These are phyloP conservation scores for Dipodascus geniculatus DNA, from an alignment of 805 yeast genomes.

Conservation along the genomic window DNA sequence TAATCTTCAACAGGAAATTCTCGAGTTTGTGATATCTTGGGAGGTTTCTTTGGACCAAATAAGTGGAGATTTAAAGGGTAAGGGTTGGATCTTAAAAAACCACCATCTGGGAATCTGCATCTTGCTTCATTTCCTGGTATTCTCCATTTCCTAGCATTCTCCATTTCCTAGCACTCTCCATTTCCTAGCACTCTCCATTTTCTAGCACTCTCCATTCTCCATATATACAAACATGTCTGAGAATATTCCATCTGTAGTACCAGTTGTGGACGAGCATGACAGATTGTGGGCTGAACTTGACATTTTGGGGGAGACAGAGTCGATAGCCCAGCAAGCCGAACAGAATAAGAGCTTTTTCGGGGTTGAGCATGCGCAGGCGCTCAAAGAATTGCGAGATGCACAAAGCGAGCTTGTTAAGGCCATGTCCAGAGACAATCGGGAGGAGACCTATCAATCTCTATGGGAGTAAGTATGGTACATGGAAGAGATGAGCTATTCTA, in stretches of 20 bases:
- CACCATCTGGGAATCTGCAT: not conserved
- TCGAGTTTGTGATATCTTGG: not conserved
- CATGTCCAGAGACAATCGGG: constrained; percentile 25
- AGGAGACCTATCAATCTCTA: constrained; percentile 19
- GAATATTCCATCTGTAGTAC: constrained; percentile 41
- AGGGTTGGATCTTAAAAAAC: constrained; percentile 9
- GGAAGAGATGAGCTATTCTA: constrained; percentile 12
- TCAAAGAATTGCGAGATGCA: constrained; percentile 42
- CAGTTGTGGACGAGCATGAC: constrained; percentile 59
- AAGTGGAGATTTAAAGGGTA: constrained; percentile 12
- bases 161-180: too few relatives aligned
- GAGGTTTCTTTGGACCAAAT: constrained; percentile 19
- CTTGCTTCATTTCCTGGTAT: too few relatives aligned
- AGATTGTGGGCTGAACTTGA: constrained; percentile 81
- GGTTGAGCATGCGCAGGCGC: constrained; percentile 35
- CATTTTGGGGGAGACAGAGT: constrained; percentile 66
- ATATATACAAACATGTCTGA: constrained; percentile 23
- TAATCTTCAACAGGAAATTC: too few relatives aligned
- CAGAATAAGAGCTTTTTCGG: constrained; percentile 28
- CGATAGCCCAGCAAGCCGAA: constrained; percentile 35
- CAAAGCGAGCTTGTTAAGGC: constrained; percentile 38
- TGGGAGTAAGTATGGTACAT: constrained; percentile 24
- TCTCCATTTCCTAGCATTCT: too few relatives aligned
- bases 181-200: too few relatives aligned
- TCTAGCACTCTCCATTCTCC: not conserved